A percentile compares a stretch with the other conserved stretches of the same genome.
These are phyloP conservation scores for Detonula confervacea DNA, from an alignment of 352 stramenopile genomes.

Conservation along the genomic window DNA sequence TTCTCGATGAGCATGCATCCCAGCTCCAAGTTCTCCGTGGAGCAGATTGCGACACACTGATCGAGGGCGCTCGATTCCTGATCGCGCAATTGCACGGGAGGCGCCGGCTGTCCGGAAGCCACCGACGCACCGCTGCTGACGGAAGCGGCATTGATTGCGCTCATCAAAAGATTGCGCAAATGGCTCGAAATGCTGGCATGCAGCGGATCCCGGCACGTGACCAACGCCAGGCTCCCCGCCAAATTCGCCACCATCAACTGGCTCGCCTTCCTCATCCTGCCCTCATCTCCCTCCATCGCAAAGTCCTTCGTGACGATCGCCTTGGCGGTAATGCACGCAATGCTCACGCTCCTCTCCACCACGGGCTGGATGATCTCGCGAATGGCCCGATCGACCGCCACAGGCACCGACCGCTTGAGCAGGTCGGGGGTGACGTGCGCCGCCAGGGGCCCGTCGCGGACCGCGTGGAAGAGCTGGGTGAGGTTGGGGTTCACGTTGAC, in stretches of 20 bases:
- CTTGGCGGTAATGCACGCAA: conserved; percentile 98
- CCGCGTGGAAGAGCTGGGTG: conserved; percentile 89
- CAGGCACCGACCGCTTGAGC: conserved; percentile 93
- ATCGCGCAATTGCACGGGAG: conserved; percentile 54
- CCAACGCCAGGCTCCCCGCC: conserved; percentile 95
- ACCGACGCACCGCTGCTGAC: conserved; percentile 26
- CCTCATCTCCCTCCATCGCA: conserved; percentile 93
- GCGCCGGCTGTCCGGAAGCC: background rate
- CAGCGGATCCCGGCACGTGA: conserved; percentile 97
- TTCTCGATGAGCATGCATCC: conserved; percentile 99
- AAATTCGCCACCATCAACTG: conserved; percentile 99
- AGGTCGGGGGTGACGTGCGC: conserved; percentile 68
- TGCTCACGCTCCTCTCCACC: conserved; percentile 97
- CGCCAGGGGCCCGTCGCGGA: conserved; percentile 61
- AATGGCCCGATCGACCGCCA: conserved; percentile 97
- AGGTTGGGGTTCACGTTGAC: conserved; percentile 97
- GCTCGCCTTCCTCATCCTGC: conserved; percentile 96
- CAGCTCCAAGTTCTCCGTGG: conserved; percentile 98
- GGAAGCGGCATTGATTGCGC: conserved; percentile 54
- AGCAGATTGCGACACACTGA: conserved; percentile 96
- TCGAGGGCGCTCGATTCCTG: conserved; percentile 93
- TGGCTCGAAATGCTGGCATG: conserved; percentile 97
- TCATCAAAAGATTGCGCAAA: conserved; percentile 91
- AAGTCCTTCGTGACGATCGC: conserved; percentile 99
- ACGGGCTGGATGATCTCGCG: conserved; percentile 98